Base-by-base conservation (phyloP, 2,329 filamentous ascomycete genomes). In the Calonectria pauciramosa region DNA sequence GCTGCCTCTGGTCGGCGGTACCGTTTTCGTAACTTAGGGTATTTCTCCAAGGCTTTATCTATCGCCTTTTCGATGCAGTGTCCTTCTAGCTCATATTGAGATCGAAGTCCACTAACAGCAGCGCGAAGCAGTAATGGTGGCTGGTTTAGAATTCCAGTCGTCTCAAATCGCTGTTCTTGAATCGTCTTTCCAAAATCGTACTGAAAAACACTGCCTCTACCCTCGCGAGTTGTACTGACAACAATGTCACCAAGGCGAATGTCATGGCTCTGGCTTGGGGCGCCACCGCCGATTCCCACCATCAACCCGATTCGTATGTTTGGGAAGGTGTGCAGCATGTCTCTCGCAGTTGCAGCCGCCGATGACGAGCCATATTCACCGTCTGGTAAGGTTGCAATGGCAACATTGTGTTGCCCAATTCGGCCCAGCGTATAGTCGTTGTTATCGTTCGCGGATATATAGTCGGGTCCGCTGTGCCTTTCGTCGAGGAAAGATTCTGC, bases 21-120 rank as follows among this genome's bases (percentile, higher is more conserved):
- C 34, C 3, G 5, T 3, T 14, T 36, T 36, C 34, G 34, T 9
- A 36, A 36, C 11, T 9, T 10, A 11, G 34, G 13, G 11, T 11
- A 11, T 36, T 36, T 36, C 9, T 14, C 6, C 28, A n/a, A 18
- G 7, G 70, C 20, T 1, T 68, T 51, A 1, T 67, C 28, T 0
- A 76, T 59, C 47, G 60, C 54, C 16, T 73, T 14, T 0, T 38
- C 64, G 54, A 74, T 67, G 20, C 49, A 70, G 4, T 65, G 56
- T 1, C 65, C 72, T 0, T 26, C 26, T 41, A 69, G 20, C 34
- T 20, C 47, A 11, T 49, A 5, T 26, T n/a, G 20, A 7, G 47
- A 8, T 26, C 23, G 9, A 20, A 49, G 47, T n/a, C 9, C 47
- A 9, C 20, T n/a, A 2, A 49, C 18, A 20, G 47, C 47, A n/a